Evolutionary conservation across 805 yeast species (phyloP).

Genomic region (Wickerhamiella domercqiae): DNA sequence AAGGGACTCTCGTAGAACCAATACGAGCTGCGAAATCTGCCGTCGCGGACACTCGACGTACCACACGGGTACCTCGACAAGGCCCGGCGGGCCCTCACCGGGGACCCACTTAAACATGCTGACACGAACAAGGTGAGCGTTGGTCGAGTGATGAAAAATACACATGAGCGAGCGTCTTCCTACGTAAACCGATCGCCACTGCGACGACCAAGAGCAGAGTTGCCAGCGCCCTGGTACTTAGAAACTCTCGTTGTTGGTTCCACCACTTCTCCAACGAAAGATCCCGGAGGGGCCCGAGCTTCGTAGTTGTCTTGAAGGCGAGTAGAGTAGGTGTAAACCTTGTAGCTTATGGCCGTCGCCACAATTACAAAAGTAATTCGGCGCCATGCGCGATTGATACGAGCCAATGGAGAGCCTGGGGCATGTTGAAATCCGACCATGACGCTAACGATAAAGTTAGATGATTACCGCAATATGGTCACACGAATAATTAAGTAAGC

Average conservation of each 20-base stretch:
- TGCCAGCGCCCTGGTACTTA: constrained; percentile 26
- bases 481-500: no score
- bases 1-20: constrained; percentile 17
- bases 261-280: constrained; percentile 20
- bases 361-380: constrained; percentile 19
- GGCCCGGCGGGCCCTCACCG: constrained; percentile 14
- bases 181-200: constrained; percentile 14
- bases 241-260: constrained; percentile 21
- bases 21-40: constrained; percentile 10
- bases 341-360: constrained; percentile 17
- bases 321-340: constrained; percentile 15
- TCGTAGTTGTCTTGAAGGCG: constrained; percentile 10
- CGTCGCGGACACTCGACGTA: constrained; percentile 10
- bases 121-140: neutral
- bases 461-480: no score
- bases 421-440: constrained; percentile 12
- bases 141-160: neutral
- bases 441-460: no score
- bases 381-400: constrained; percentile 23
- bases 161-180: neutral
- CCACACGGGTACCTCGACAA: constrained; percentile 14
- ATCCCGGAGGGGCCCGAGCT: constrained; percentile 20
- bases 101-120: constrained; percentile 1
- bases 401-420: constrained; percentile 14
- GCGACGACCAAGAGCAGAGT: constrained; percentile 21